Evolutionary conservation across 495 filamentous ascomycete genomes (phyloP).

Genomic region (Cairneyella variabilis): DNA sequence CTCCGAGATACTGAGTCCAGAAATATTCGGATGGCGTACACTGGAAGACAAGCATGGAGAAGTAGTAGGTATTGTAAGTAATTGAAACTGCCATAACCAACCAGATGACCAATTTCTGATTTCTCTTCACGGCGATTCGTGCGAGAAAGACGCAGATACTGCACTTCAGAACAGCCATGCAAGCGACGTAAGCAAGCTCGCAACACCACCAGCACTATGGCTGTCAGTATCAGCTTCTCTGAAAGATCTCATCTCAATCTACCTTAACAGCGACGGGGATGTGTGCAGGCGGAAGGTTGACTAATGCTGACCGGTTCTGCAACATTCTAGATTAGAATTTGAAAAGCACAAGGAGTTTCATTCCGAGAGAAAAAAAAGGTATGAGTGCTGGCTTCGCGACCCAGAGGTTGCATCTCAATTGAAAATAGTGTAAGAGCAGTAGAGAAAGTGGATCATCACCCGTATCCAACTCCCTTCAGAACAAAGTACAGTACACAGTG

Average conservation of each 20-base stretch:
- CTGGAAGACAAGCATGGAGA: constrained; percentile 40
- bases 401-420: no score
- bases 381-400: neutral
- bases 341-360: no score
- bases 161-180: constrained; percentile 32
- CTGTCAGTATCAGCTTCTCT: neutral
- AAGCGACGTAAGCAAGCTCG: constrained; percentile 33
- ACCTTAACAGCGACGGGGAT: constrained; percentile 15
- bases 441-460: neutral
- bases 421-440: neutral
- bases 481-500: constrained; percentile 19
- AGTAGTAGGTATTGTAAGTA: constrained; percentile 30
- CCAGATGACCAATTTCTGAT: constrained; percentile 34
- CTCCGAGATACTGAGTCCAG: constrained; percentile 28
- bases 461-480: constrained; percentile 14
- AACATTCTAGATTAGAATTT: neutral
- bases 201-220: constrained; percentile 27
- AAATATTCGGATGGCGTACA: constrained; percentile 36
- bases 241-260: neutral
- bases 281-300: neutral
- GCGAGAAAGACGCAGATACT: constrained; percentile 39
- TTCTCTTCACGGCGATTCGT: constrained; percentile 30
- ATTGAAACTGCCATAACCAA: constrained; percentile 23
- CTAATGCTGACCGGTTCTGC: constrained; percentile 12
- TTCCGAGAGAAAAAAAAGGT: no score